Conservation (phyloP, 306 rosid species). For the Astragalus glycyphyllos region DNA sequence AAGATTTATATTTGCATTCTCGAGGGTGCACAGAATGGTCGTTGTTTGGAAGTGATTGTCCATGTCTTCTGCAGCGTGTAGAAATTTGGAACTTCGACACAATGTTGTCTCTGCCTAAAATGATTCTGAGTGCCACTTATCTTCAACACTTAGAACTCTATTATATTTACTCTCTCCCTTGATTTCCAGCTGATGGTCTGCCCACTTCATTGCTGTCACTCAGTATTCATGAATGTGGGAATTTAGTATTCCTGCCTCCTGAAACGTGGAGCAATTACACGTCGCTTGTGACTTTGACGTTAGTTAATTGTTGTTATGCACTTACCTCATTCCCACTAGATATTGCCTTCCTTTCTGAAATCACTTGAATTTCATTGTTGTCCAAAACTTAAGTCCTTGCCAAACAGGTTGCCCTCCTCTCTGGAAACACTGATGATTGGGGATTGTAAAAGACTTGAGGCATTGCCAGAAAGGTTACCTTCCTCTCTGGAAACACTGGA, state of each 20-base stretch:
- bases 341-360: slow-evolving; percentile 3
- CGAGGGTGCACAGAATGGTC: not conserved
- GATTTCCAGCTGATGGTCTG: not conserved
- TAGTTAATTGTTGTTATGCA: no score
- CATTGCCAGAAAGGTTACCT: slow-evolving; percentile 1
- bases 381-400: slow-evolving; percentile 23
- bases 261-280: no score
- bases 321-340: no score
- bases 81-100: not conserved
- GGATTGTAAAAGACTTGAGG: not conserved
- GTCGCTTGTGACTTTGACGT: no score
- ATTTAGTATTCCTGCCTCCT: no score
- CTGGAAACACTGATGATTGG: not conserved
- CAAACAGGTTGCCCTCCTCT: slow-evolving; percentile 9
- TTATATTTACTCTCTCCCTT: not conserved
- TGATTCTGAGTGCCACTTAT: not conserved
- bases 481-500: not conserved
- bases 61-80: not conserved
- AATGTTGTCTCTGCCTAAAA: not conserved
- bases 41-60: not conserved
- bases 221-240: not conserved
- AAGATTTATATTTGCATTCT: not conserved
- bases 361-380: not conserved
- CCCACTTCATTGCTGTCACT: slow-evolving; percentile 15
- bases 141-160: not conserved